Conservation (phyloP, 1,284 basidiomycete species). For the Neonothopanus nambi region DNA sequence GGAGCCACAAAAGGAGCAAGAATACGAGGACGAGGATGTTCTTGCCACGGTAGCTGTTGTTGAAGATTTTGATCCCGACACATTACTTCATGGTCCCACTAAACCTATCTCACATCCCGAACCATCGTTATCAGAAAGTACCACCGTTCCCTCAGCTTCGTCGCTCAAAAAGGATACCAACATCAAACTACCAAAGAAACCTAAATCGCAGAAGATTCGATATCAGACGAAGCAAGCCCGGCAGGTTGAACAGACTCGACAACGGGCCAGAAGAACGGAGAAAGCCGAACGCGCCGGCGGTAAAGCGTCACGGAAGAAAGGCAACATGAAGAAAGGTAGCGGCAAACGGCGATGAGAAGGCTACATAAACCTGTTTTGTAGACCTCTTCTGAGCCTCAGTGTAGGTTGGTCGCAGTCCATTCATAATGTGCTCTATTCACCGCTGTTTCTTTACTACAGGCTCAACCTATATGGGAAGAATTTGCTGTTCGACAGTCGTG, state of each 20-base stretch:
- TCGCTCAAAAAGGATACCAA: conserved; percentile 1
- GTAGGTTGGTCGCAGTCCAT: neutral
- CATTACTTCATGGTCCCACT: conserved; percentile 50
- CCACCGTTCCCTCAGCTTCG: conserved; percentile 7
- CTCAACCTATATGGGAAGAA: too few relatives aligned
- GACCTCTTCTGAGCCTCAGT: neutral
- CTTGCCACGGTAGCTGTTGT: conserved; percentile 82
- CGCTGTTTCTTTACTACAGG: too few relatives aligned
- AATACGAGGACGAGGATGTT: conserved; percentile 74
- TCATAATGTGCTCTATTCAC: neutral
- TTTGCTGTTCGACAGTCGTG: too few relatives aligned
- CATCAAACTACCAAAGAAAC: neutral
- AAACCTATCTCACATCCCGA: neutral
- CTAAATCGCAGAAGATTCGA: conserved; percentile 47
- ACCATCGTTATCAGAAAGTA: conserved; percentile 2
- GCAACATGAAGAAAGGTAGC: conserved; percentile 12
- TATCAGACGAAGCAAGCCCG: conserved; percentile 68
- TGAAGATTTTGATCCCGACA: conserved; percentile 74
- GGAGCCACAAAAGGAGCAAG: conserved; percentile 48
- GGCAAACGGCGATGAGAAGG: neutral
- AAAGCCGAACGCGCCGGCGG: conserved; percentile 70
- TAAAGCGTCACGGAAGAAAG: conserved; percentile 47
- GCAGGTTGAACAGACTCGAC: conserved; percentile 54
- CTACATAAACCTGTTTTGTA: too few relatives aligned
- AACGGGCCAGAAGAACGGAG: conserved; percentile 59